Base-by-base conservation (phyloP, 2,329 filamentous ascomycete species). In the Talaromyces funiculosus region DNA sequence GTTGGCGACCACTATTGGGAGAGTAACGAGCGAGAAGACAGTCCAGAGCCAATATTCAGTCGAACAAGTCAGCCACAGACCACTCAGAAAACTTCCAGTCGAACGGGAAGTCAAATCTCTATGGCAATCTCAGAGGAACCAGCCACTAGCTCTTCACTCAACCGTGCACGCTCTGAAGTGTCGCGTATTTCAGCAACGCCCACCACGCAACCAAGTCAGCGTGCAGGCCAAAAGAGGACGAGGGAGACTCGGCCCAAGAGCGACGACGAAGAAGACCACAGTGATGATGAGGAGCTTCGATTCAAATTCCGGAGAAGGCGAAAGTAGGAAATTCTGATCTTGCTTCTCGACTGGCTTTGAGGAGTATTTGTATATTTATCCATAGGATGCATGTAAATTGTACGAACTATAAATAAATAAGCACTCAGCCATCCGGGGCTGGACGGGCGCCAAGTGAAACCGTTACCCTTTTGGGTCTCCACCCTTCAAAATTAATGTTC, bases 1-100 rank as follows among this genome's bases (percentile, higher is more conserved):
- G 83, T 92, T 26, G 88, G 88, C 0, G 88, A 92, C 55, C 84
- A 88, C 49, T 90, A 92, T 75, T 93, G 90, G 86, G 82, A 62
- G 20, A 51, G 31, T 22, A 60, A 61, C 6, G 49, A 61, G 18
- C 58, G 55, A 51, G 51, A 57, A 24, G 59, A 59, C 24, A 60
- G 59, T 3, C 55, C 37, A 29, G 53, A 62, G 22, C 54, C 49
- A 22, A 58, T 57, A 9, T 62, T 59, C 16, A 64, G 60, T 40
- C 61, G 60, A 49, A 66, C 61, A 1, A 67, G 57, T 51, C 62
- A 60, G 40, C 56, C 59, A 37, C 60, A 40, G 38, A 47, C 43
- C 2, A n/a, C 37, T 29, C 43, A 31, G n/a, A 57, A 58, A 38
- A 43, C 58, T 14, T 43, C 55, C 8, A 62, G 56, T 10, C 53